Conservation (phyloP, 2,329 filamentous ascomycete genomes). For the Gaeumannomyces sp. region DNA sequence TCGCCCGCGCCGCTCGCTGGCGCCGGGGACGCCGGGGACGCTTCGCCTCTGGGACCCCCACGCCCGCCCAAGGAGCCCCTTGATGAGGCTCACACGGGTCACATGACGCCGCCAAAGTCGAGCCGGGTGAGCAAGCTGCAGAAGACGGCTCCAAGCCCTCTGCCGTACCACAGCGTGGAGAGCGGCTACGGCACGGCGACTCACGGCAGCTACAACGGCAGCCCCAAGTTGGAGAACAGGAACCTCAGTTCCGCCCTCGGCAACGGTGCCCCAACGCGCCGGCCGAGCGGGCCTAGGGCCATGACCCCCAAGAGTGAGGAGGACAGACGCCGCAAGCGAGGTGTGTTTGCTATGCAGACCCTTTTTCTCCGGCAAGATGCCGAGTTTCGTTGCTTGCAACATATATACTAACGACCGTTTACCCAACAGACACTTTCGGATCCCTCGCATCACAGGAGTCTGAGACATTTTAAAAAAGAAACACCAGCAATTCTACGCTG, state of each 20-base stretch:
- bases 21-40: conserved; percentile 22
- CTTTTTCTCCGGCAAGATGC: neutral
- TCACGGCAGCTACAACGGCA: conserved; percentile 40
- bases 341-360: conserved; percentile 26
- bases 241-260: conserved; percentile 49
- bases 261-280: conserved; percentile 42
- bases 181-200: conserved; percentile 44
- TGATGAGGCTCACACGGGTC: conserved; percentile 25
- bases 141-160: conserved; percentile 41
- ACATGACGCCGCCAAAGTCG: conserved; percentile 38
- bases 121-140: conserved; percentile 44
- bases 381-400: neutral
- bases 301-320: conserved; percentile 53
- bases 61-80: conserved; percentile 59
- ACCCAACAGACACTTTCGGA: conserved; percentile 44
- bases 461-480: conserved; percentile 42
- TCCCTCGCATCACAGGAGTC: conserved; percentile 45
- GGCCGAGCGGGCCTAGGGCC: conserved; percentile 52
- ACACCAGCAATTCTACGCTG: neutral
- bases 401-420: neutral
- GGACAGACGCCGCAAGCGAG: conserved; percentile 50
- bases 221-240: conserved; percentile 50
- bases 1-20: conserved; percentile 29
- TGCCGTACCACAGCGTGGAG: conserved; percentile 51
- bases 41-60: conserved; percentile 33